phyloP scores from a whole-genome alignment of 495 filamentous ascomycete genomes.

The Neurospora sp. region DNA sequence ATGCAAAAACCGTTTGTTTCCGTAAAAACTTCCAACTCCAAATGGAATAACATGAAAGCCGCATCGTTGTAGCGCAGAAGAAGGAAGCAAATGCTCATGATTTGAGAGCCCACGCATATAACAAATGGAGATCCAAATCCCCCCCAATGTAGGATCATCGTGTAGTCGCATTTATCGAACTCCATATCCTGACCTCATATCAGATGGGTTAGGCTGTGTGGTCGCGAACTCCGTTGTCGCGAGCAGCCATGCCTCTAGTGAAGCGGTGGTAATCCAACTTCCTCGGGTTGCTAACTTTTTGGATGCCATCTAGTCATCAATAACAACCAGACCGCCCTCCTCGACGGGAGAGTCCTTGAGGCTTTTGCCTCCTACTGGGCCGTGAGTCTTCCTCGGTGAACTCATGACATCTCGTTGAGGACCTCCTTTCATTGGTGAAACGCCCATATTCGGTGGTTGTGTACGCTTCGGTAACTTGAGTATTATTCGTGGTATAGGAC shows the following conservation, averaged over 20 bases:
- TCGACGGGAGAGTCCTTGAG: background rate
- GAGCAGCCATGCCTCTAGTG: background rate
- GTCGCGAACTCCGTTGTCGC: background rate
- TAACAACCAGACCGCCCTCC: background rate
- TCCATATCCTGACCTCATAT: background rate
- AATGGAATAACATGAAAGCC: background rate
- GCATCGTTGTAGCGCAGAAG: background rate
- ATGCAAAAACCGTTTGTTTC: background rate
- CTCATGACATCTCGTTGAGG: background rate
- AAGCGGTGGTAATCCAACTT: background rate
- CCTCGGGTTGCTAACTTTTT: background rate
- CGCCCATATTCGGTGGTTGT: background rate
- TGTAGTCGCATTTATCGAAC: background rate
- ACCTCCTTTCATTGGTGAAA: background rate
- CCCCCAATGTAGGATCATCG: background rate
- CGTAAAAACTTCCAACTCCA: background rate
- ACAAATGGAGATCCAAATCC: background rate
- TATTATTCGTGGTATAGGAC: background rate
- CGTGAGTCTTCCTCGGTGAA: background rate
- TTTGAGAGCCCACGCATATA: background rate
- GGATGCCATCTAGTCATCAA: background rate
- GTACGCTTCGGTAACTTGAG: background rate
- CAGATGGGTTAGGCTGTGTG: background rate
- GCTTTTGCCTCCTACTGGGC: background rate
- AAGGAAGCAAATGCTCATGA: background rate